Evolutionary conservation across 805 yeast species (phyloP), one percentile per base, ranked within the genome.

Genomic region (Priceomyces fermenticarens): DNA sequence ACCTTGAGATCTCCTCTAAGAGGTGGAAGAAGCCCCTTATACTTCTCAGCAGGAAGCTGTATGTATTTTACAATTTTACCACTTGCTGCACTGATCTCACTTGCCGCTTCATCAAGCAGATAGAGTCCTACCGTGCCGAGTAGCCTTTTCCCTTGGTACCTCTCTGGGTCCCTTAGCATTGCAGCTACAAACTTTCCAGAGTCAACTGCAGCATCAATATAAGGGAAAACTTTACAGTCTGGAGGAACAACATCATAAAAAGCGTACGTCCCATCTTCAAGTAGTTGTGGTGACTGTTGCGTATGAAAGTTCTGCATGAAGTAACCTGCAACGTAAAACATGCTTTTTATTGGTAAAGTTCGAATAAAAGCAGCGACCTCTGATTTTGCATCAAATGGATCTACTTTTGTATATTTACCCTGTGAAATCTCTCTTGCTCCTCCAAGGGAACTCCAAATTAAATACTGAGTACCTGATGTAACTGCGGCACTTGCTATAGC

Each of bases 291-390:
- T 3, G 23, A 14, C 7, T 11, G 14, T 8, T 12, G 7, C 2
- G 28, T 20, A 12, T 27, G 5, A 14, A 32, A 42, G 32, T 38
- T 34, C 30, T 37, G 41, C 35, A 42, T 32, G 13, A 42, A 42
- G 9, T 11, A 20, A 10, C 39, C 45, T 3, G 45, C 41, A 13
- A n/a, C 16, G 25, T 30, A 34, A 20, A 42, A 38, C 2, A 39
- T 14, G 27, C 39, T 25, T 13, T 37, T 42, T 3, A 42, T 34
- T 14, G 38, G 41, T 23, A 35, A 34, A 20, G 12, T 16, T 3
- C 39, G 30, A 10, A 37, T 42, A 32, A 38, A 42, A 11, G 27
- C 13, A 23, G 38, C 39, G 30, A 42, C 36, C 4, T 15, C 33
- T n/a, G 26, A 39, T 26, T 42, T 42, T 4, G 20, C 23, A 11